These are phyloP conservation scores for Naganishia albida DNA, from an alignment of 1,284 basidiomycete genomes.

Conservation along the genomic window DNA sequence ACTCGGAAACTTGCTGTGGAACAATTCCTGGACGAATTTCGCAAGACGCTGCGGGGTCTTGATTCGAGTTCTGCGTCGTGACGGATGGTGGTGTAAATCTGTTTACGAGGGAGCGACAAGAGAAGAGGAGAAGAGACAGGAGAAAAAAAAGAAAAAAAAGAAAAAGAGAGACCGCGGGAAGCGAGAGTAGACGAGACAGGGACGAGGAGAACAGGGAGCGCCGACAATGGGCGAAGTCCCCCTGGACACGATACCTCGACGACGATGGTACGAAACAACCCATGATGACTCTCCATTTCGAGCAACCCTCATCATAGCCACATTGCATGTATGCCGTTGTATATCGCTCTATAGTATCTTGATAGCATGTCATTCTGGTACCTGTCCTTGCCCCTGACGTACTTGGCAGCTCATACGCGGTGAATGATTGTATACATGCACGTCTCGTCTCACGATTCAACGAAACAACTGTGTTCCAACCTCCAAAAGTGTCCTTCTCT, in stretches of 20 bases:
- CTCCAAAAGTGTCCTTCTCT: neutral
- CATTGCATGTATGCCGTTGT: too few species aligned
- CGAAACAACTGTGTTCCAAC: neutral
- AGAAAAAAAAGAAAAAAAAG: neutral
- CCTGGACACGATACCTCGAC: too few species aligned
- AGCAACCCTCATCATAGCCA: too few species aligned
- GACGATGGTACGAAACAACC: too few species aligned
- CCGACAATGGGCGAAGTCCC: too few species aligned
- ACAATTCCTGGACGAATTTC: conserved; percentile 12
- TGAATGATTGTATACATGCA: too few species aligned
- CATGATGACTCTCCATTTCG: too few species aligned
- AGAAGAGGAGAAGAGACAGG: neutral
- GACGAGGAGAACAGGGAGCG: too few species aligned
- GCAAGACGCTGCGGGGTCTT: conserved; percentile 10
- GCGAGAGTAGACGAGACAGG: neutral
- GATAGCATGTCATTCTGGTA: too few species aligned
- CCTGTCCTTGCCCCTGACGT: too few species aligned
- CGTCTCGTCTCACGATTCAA: neutral
- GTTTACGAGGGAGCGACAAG: neutral
- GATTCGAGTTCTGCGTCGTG: neutral
- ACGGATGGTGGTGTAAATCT: neutral
- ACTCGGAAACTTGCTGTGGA: conserved; percentile 13
- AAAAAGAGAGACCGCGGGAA: neutral
- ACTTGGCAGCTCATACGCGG: too few species aligned
- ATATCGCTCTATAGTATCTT: too few species aligned